Evolutionary conservation across 306 rosid species (phyloP).

Genomic region (Lupinus albus): DNA sequence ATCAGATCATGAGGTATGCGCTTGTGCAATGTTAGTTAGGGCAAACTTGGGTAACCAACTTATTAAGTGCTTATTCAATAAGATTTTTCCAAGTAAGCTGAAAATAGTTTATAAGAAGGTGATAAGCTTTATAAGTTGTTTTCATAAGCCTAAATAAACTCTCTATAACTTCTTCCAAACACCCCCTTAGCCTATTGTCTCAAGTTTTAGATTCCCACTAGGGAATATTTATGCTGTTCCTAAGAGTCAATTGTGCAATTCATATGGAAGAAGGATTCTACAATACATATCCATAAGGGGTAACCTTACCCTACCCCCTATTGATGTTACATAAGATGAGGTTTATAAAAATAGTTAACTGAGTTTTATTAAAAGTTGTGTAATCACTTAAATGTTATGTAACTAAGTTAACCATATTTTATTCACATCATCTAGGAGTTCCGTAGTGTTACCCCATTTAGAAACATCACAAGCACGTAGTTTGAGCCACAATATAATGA

Average conservation of each 20-base stretch:
- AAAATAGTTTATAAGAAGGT: too few species aligned
- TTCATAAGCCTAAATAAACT: too few species aligned
- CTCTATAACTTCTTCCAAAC: too few species aligned
- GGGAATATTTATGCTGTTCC: constrained; percentile 10
- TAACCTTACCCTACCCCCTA: not conserved
- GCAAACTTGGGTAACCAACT: too few species aligned
- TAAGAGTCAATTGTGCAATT: not conserved
- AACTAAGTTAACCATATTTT: not conserved
- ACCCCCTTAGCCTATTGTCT: not conserved
- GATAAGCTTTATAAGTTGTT: too few species aligned
- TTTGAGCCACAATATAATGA: not conserved
- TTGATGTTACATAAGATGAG: too few species aligned
- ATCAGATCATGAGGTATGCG: constrained; percentile 65
- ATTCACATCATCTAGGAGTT: not conserved
- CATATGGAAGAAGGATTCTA: not conserved
- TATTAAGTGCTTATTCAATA: too few species aligned
- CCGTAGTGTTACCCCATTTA: not conserved
- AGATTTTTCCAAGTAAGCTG: too few species aligned
- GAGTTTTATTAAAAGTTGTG: not conserved
- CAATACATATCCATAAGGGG: not conserved
- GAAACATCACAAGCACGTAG: not conserved
- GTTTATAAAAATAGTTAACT: too few species aligned
- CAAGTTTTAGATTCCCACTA: not conserved
- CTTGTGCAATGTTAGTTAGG: not conserved
- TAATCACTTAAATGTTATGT: not conserved